Conservation (phyloP, 352 stramenopile species). For the Globisporangium viniferum region DNA sequence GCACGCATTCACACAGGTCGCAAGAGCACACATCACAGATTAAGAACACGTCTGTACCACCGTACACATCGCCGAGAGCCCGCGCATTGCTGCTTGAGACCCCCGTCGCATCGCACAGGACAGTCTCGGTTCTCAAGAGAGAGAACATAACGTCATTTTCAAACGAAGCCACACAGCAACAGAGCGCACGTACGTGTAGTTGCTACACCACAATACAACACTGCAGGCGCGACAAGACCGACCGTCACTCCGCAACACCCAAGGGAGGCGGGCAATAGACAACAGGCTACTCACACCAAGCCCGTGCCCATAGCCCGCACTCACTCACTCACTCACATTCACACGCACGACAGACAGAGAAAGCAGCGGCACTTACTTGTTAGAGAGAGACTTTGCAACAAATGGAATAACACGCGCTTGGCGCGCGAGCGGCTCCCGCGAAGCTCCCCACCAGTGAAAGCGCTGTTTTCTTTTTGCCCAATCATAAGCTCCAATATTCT, state of each 20-base stretch:
- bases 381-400: constrained; percentile 88
- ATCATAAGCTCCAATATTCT: neutral
- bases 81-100: constrained; percentile 22
- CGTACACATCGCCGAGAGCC: constrained; percentile 44
- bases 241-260: constrained; percentile 1
- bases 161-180: constrained; percentile 16
- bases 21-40: constrained; percentile 29
- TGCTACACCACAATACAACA: neutral
- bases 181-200: constrained; percentile 10
- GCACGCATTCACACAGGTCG: constrained; percentile 1
- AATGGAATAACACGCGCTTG: constrained; percentile 30
- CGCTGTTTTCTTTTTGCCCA: constrained; percentile 15
- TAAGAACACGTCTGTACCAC: constrained; percentile 93
- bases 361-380: constrained; percentile 65
- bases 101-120: constrained; percentile 68
- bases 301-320: neutral
- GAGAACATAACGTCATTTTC: constrained; percentile 69
- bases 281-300: neutral
- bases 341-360: constrained; percentile 18
- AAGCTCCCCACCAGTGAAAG: constrained; percentile 48
- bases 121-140: constrained; percentile 87
- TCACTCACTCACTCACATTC: neutral
- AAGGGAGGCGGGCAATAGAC: neutral
- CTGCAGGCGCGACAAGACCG: neutral
- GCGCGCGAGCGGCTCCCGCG: neutral